These are phyloP conservation scores for Stevia rebaudiana DNA, from an alignment of 140 eudicot genomes.

Conservation along the genomic window DNA sequence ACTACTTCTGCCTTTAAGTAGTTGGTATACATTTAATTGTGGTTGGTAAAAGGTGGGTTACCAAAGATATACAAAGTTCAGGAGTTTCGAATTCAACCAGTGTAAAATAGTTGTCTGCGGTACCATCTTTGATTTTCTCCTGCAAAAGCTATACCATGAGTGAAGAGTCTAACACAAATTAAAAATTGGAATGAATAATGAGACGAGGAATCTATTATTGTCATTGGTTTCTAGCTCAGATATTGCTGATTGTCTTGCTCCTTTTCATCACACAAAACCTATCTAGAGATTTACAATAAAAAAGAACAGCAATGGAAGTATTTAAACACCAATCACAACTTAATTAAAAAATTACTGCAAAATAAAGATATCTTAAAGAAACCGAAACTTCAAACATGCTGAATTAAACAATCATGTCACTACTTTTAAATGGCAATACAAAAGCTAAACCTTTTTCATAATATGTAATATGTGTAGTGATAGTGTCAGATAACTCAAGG, in stretches of 20 bases:
- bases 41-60: constrained; percentile 22
- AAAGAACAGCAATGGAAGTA: not conserved
- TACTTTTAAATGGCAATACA: not conserved
- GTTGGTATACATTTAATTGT: not conserved
- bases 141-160: constrained; percentile 33
- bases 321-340: not conserved
- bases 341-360: constrained; percentile 1
- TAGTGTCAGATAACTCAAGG: too few species aligned
- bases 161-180: constrained; percentile 5
- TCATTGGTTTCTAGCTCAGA: constrained; percentile 3
- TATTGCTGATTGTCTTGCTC: not conserved
- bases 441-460: not conserved
- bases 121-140: constrained; percentile 45
- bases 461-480: too few species aligned
- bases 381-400: not conserved
- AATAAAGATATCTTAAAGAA: not conserved
- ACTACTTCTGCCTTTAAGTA: constrained; percentile 9
- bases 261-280: constrained; percentile 10
- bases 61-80: constrained; percentile 51
- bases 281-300: not conserved
- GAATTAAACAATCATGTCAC: constrained; percentile 4
- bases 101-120: constrained; percentile 19
- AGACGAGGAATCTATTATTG: not conserved
- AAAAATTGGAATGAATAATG: not conserved
- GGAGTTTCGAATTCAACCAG: constrained; percentile 60